Evolutionary conservation across 177 flowering plant species (phyloP), one percentile per base, ranked within the genome.

Genomic region (Vitis hybrid): DNA sequence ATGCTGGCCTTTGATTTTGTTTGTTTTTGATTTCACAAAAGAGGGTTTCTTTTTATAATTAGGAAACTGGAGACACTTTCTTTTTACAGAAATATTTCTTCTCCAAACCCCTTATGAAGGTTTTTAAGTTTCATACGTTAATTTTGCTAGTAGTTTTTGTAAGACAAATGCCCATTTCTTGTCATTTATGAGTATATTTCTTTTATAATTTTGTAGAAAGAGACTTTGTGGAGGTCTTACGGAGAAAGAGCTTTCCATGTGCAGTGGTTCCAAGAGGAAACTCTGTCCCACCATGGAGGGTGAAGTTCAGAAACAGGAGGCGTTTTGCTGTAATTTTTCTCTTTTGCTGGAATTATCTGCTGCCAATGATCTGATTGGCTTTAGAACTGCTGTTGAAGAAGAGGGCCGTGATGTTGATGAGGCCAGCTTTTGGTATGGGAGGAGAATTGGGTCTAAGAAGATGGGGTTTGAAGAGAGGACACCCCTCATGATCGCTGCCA

Each of bases 401-500:
- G 79, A 73, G 45, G 88, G 85, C 51, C 72, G 10, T 70, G 81
- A 75, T 64, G 55, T 88, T 32, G 84, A 85, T 66, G 83, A 79
- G 74, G 56, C 70, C 2, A 62, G 86, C 15, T 34, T 75, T 19
- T 88, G 92, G 92, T 88, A 86, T 78, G 87, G 88, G 1, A 75
- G 84, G 72, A 82, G 73, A 66, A 62, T 79, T 50, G 92, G 92
- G 14, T 80, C 83, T 1, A 84, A 82, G 64, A 80, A 78, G 80
- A 80, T 87, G 81, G 81, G 82, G 12, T 74, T 75, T 52, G 90
- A 85, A 62, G 88, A 81, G 75, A 81, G 90, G 70, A 87, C 88
- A 1, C 87, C 90, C 1, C 75, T 85, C n/a, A 80, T 85, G 88
- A 76, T 87, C 68, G 87, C 90, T 65, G 72, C 90, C 62, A 70